Evolutionary conservation across 1,284 basidiomycete genomes (phyloP), one percentile per base, ranked within the genome.

Genomic region (Hemileccinum hortonii): DNA sequence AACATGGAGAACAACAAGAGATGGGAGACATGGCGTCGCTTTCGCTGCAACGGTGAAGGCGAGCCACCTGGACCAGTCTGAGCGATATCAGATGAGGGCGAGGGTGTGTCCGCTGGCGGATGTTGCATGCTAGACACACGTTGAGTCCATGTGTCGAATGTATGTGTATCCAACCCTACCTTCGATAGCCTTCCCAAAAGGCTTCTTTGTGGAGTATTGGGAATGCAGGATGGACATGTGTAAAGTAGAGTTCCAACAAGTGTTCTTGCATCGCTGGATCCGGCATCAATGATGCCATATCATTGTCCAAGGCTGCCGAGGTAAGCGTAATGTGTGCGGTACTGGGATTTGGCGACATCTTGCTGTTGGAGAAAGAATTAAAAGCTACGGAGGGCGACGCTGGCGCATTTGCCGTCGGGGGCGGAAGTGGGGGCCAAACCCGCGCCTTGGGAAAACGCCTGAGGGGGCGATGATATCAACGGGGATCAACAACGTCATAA

Each of bases 391-490:
- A 52, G 1, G 51, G 59, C 24, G 57, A 44, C 18, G 42, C 50
- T 24, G 53, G 54, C 39, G 41, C 43, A 62, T 43, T 51, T 29
- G 46, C 19, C 21, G 60, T 47, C 12, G 51, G 37, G n/a, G 75
- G 67, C 3, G 78, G 75, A 19, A 86, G 71, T 4, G 82, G 83
- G 0, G 90, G 92, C 92, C 91, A 93, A 19, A 92, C 85, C 15
- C 91, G 77, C 5, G 87, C 86, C 60, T 83, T 84, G 0, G 90
- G 91, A 69, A 93, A 92, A 26, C 83, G 82, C 86, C 87, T 88
- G 56, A 14, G 39, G 14, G 4, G 14, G 10, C 7, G 33, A 26
- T 26, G 5, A 40, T 19, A 24, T 66, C 33, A 49, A 21, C n/a
- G 41, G 29, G 6, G 21, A 15, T 4, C 0, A 43, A 45, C 21